Base-by-base conservation (phyloP, 2,329 filamentous ascomycete genomes). In the Scedosporium boydii region DNA sequence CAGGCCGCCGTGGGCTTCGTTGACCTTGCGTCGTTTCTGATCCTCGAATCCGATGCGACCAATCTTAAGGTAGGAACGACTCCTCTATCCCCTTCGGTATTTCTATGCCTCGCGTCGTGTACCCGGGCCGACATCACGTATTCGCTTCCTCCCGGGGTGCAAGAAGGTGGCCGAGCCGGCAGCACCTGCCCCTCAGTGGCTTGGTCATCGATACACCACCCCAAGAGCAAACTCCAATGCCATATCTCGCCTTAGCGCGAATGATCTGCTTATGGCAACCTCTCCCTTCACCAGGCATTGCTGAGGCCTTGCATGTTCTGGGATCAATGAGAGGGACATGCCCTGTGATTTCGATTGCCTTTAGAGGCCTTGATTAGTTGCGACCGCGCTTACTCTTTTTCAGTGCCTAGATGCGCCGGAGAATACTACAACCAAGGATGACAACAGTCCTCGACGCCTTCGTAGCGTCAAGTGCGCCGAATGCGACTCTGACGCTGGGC, bases 1-100 rank as follows among this genome's bases (percentile, higher is more conserved):
- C 81, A 82, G 42, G 63, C 79, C 6, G 83, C 87, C 0, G 80
- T 88, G 29, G 91, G 91, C 0, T 88, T 97, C 66, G 87, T 98
- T 60, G 92, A 96, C 70, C 78, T 92, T 55, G 86, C 87, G 34
- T 89, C 87, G 10, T 87, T 99, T 65, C 76, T 96, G 26, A 76
- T 98, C 55, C 75, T 82, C 0, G 80, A 86, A 64, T 73, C 76
- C 1, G 90, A 98, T 73, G 93, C 91, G 63, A 67, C 65, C 14
- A 55, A 34, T 29, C 60, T 78, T 60, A 69, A 71, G 70, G 77
- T 80, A 72, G 74, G 75, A 72, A 29, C 6, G 1, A 26, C 16
- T 48, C 56, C 46, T 62, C 62, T 64, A 38, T 64, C 3, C 58
- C 34, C 12, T 23, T n/a, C 29, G 58, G 48, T n/a, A 41, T 53